Percentiles rank a stretch among this genome's conserved stretches.
phyloP scores from a whole-genome alignment of 306 rosid species.

The Fragaria vesca region DNA sequence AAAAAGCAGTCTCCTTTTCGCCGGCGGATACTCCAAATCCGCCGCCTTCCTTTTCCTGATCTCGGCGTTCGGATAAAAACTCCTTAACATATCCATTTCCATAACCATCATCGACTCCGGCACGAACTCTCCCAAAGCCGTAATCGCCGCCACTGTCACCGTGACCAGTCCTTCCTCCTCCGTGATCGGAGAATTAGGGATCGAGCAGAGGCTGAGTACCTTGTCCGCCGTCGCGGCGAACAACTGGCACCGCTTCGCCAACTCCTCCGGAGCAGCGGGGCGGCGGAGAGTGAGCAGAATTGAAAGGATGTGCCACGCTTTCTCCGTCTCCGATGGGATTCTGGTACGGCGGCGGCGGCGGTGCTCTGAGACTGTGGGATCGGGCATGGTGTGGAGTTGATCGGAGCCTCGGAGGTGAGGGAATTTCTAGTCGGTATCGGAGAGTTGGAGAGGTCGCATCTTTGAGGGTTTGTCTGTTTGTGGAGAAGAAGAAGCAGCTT shows the following conservation, averaged over 20 bases:
- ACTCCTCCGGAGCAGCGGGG: slow-evolving; percentile 21
- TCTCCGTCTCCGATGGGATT: slow-evolving; percentile 19
- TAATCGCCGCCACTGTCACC: slow-evolving; percentile 10
- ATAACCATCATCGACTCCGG: slow-evolving; percentile 5
- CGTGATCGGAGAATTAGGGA: slow-evolving; percentile 30
- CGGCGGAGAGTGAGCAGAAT: slow-evolving; percentile 22
- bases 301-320: slow-evolving; percentile 27
- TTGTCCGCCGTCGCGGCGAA: slow-evolving; percentile 20
- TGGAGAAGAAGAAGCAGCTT: background rate
- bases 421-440: slow-evolving; percentile 1
- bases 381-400: slow-evolving; percentile 3
- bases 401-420: background rate
- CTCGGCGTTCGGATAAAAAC: slow-evolving; percentile 11
- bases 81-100: slow-evolving; percentile 1
- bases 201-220: slow-evolving; percentile 25
- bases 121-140: slow-evolving; percentile 16
- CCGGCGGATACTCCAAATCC: background rate
- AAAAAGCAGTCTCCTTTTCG: slow-evolving; percentile 23
- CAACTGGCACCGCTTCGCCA: slow-evolving; percentile 23
- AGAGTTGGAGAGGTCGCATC: background rate
- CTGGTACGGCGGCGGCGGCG: background rate
- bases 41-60: slow-evolving; percentile 24
- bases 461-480: background rate
- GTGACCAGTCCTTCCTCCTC: slow-evolving; percentile 20
- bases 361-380: background rate